These are phyloP conservation scores for Delphinella strobiligena DNA, from an alignment of 2,329 filamentous ascomycete species.

Conservation along the genomic window DNA sequence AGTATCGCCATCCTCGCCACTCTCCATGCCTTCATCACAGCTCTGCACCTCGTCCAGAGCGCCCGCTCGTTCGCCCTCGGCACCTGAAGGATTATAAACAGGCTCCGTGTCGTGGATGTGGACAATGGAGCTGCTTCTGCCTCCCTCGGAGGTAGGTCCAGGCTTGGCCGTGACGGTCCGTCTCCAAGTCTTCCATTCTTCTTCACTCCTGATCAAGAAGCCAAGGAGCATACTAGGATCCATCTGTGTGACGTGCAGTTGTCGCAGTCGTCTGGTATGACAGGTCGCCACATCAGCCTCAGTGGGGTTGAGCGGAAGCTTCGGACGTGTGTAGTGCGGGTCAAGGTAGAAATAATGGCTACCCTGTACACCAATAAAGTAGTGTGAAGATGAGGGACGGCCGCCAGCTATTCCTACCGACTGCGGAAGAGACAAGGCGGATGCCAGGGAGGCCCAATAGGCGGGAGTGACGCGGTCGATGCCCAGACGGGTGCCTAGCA, in stretches of 20 bases:
- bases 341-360: constrained; percentile 88
- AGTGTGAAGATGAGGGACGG: constrained; percentile 79
- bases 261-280: constrained; percentile 73
- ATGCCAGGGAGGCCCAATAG: constrained; percentile 88
- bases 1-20: constrained; percentile 22
- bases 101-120: constrained; percentile 66
- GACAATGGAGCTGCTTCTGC: constrained; percentile 70
- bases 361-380: constrained; percentile 62
- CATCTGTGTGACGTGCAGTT: constrained; percentile 81
- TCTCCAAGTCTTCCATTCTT: constrained; percentile 79
- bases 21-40: constrained; percentile 52
- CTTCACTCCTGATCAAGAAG: constrained; percentile 70
- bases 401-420: constrained; percentile 95
- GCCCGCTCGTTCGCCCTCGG: constrained; percentile 47
- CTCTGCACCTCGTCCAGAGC: constrained; percentile 85
- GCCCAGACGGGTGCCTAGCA: constrained; percentile 79
- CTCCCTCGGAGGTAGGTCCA: not conserved
- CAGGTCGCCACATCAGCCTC: constrained; percentile 67
- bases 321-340: constrained; percentile 72
- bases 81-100: constrained; percentile 29
- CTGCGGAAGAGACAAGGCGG: constrained; percentile 73
- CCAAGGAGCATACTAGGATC: constrained; percentile 97
- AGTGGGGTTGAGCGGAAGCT: constrained; percentile 49
- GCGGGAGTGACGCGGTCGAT: constrained; percentile 91
- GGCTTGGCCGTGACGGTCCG: constrained; percentile 29